Evolutionary conservation across 2,329 filamentous ascomycete genomes (phyloP), one percentile per base, ranked within the genome.

Genomic region (Camillea tinctor): DNA sequence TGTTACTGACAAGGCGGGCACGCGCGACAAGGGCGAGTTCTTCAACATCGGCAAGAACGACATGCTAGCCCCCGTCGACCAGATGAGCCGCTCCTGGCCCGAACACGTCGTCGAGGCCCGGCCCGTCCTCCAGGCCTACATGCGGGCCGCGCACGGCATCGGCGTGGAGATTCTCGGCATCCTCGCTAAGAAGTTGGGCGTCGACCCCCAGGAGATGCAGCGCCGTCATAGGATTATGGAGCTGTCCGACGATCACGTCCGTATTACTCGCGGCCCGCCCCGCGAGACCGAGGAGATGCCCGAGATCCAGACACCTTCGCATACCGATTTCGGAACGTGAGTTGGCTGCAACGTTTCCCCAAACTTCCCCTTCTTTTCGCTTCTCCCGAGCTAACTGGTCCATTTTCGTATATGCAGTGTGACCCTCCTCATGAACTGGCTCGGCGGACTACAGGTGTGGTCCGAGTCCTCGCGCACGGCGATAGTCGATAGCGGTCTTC

Each of bases 401-500:
- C 52, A n/a, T n/a, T 3, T 9, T 7, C 21, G 13, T 44, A 40
- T 40, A n/a, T 4, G 21, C 54, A 75, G 73, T 2, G 69, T 77
- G 53, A 77, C 74, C 8, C 60, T 77, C 21, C 65, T 77, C 21
- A 76, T 77, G 71, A 78, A 77, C 60, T 74, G 72, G 71, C 68
- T 76, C 19, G 76, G 74, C 44, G 75, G 76, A 2, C 67, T 77
- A 17, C 75, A 77, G 57, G 72, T 77, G 21, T 74, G 70, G 65
- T 72, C 69, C 2, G 65, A 69, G 50, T 72, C 71, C 3, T 57
- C 70, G 15, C 69, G 70, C 20, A 66, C 61, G 44, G 71, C 69
- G 2, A 56, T 64, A 21, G 60, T 72, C 8, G 57, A 59, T 36
- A 58, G 68, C 22, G 62, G 65, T 17, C 64, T 72, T 53, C 70